A percentile compares a stretch with the other conserved stretches of the same genome.
Evolutionary conservation across 129 eudicot genomes (phyloP).

Genomic region (Centella asiatica): DNA sequence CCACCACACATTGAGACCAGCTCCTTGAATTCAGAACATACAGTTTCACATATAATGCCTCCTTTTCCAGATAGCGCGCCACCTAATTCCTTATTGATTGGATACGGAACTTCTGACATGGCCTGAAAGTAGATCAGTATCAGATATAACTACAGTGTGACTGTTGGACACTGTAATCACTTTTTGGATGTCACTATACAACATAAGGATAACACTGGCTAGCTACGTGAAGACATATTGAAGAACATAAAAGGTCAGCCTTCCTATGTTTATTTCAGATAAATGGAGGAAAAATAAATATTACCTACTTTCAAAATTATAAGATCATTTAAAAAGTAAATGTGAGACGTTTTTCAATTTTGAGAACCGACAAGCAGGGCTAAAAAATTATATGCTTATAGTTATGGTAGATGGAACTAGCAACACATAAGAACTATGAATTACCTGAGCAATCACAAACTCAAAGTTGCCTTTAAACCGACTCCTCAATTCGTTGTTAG

Average conservation of each 20-base stretch:
- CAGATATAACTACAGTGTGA: too few species aligned
- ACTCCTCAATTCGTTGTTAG: constrained; percentile 43
- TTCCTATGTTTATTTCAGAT: not conserved
- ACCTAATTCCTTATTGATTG: constrained; percentile 53
- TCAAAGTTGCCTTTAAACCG: constrained; percentile 70
- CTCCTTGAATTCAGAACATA: constrained; percentile 58
- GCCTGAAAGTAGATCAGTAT: constrained; percentile 25
- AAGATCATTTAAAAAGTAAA: too few species aligned
- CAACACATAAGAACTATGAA: not conserved
- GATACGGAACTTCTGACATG: constrained; percentile 52
- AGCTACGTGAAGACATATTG: not conserved
- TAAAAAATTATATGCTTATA: not conserved
- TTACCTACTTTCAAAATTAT: not conserved
- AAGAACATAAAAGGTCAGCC: not conserved
- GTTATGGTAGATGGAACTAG: not conserved
- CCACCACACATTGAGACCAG: constrained; percentile 90
- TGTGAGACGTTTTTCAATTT: too few species aligned
- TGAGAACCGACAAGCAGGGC: too few species aligned
- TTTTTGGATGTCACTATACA: not conserved
- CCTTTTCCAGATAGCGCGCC: constrained; percentile 42
- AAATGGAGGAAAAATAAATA: not conserved
- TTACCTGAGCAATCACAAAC: constrained; percentile 75
- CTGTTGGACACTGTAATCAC: not conserved
- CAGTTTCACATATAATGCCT: constrained; percentile 69
- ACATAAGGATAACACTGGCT: not conserved